A percentile compares a stretch with the other conserved stretches of the same genome.
phyloP scores from a whole-genome alignment of 2,329 filamentous ascomycete species.

The Ascocoryne sarcoides region DNA sequence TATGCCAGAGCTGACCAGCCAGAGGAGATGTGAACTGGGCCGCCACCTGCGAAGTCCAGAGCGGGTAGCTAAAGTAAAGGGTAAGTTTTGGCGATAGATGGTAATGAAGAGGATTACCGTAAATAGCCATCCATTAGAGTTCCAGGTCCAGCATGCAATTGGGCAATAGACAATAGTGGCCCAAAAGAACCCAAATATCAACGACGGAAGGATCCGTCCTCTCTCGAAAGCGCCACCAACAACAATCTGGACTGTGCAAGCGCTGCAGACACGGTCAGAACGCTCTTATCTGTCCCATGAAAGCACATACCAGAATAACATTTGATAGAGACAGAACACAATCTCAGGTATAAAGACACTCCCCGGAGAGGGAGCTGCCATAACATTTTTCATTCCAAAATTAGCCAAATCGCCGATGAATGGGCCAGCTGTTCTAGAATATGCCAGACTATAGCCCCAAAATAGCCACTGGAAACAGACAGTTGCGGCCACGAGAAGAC shows the following conservation, averaged over 20 bases:
- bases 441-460: constrained; percentile 56
- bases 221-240: constrained; percentile 51
- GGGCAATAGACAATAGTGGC: constrained; percentile 56
- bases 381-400: constrained; percentile 52
- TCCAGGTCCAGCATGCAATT: constrained; percentile 61
- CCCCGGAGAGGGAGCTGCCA: constrained; percentile 50
- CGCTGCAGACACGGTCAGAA: constrained; percentile 18
- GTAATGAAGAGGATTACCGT: constrained; percentile 17
- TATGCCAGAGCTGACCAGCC: constrained; percentile 57
- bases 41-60: constrained; percentile 30
- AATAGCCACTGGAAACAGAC: constrained; percentile 51
- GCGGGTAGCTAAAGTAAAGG: constrained; percentile 34
- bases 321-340: constrained; percentile 57
- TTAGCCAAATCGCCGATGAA: constrained; percentile 56
- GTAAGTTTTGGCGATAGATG: neutral
- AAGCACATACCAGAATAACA: constrained; percentile 44
- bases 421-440: constrained; percentile 47
- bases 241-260: constrained; percentile 54
- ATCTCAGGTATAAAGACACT: constrained; percentile 52
- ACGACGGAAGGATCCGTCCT: constrained; percentile 53
- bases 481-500: constrained; percentile 47
- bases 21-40: constrained; percentile 55
- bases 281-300: neutral
- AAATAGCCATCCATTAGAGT: constrained; percentile 55
- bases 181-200: constrained; percentile 57